Conservation (phyloP, 805 yeast genomes). For the Wickerhamiella sorbophila region DNA sequence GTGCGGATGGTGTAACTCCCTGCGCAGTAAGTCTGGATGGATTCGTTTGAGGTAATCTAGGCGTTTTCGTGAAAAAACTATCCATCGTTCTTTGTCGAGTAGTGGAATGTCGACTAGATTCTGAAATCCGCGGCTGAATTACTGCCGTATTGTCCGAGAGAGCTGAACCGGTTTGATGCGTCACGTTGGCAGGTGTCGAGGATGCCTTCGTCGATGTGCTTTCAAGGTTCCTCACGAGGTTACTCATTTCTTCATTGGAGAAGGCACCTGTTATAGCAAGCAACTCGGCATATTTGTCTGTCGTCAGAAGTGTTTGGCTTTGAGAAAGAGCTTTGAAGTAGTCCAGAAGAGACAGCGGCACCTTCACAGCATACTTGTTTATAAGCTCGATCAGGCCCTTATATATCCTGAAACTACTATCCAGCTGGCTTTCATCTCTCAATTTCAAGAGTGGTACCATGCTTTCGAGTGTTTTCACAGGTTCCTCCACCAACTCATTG, state of each 20-base stretch:
- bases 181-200: neutral
- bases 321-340: neutral
- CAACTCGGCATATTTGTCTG: neutral
- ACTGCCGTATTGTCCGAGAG: neutral
- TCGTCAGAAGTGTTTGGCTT: neutral
- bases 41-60: neutral
- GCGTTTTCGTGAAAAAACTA: neutral
- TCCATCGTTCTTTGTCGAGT: neutral
- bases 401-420: neutral
- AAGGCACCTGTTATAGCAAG: constrained; percentile 8
- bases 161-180: neutral
- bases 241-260: constrained; percentile 10
- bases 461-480: neutral
- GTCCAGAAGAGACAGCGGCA: neutral
- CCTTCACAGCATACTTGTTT: neutral
- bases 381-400: neutral
- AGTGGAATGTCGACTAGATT: neutral
- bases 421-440: neutral
- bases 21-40: neutral
- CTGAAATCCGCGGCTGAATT: neutral
- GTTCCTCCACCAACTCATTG: neutral
- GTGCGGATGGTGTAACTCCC: constrained; percentile 5
- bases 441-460: neutral
- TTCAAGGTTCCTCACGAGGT: neutral
- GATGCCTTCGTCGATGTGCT: neutral